A percentile compares a stretch with the other conserved stretches of the same genome.
Evolutionary conservation across 306 rosid genomes (phyloP).

Genomic region (Adenanthera pavonina): DNA sequence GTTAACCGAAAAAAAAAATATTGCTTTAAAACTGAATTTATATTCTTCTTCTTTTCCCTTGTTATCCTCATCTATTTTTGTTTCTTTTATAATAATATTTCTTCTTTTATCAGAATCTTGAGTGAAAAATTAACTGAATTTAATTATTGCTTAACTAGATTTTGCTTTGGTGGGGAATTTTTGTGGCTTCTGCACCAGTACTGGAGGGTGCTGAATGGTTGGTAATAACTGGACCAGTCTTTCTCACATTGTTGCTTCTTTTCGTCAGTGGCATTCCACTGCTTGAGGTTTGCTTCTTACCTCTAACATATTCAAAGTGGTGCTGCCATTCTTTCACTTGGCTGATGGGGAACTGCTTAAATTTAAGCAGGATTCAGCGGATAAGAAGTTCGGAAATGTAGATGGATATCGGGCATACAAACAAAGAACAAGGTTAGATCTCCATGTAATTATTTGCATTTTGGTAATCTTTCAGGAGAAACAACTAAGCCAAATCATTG

Average conservation of each 20-base stretch:
- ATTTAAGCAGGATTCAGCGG: constrained; percentile 78
- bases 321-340: constrained; percentile 23
- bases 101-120: constrained; percentile 15
- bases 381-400: constrained; percentile 85
- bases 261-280: constrained; percentile 91
- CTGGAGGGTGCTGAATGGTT: constrained; percentile 87
- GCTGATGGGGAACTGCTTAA: constrained; percentile 36
- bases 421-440: constrained; percentile 70
- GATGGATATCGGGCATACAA: constrained; percentile 73
- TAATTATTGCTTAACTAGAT: constrained; percentile 60
- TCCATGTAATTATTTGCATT: constrained; percentile 28
- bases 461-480: constrained; percentile 32
- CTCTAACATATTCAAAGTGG: constrained; percentile 29
- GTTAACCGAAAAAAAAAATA: not conserved
- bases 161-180: constrained; percentile 97
- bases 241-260: constrained; percentile 89
- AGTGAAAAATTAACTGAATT: constrained; percentile 28
- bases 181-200: constrained; percentile 81
- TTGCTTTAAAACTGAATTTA: constrained; percentile 1
- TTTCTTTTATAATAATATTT: constrained; percentile 18
- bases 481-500: constrained; percentile 40
- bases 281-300: constrained; percentile 82
- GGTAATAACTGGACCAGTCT: constrained; percentile 81
- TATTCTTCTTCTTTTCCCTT: not conserved
- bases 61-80: not conserved